Evolutionary conservation across 306 rosid species (phyloP), one percentile per base, ranked within the genome.

Genomic region (Quercus glauca): DNA sequence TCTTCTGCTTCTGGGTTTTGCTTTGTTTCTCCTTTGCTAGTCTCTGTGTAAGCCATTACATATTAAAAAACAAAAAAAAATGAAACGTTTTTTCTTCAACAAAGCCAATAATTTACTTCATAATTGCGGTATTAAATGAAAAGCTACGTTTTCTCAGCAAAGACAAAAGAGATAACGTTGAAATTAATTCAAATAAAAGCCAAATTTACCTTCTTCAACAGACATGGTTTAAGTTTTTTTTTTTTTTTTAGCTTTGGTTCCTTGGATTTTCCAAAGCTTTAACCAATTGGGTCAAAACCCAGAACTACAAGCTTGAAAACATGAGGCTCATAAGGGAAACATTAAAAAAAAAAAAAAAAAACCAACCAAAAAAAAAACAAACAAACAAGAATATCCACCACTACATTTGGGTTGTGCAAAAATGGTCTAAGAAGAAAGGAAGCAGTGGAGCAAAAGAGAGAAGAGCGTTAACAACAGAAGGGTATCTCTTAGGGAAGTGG

Each of bases 401-500:
- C 75, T 64, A 73, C 86, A 83, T 77, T 64, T 31, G 82, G 21
- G 80, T 68, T 61, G 41, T 18, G 51, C 19, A 52, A 18, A 51
- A 55, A 63, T 41, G 61, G 29, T 31, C 25, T 41, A 25, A 35
- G 72, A 60, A 15, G 52, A 55, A 60, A 55, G 43, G 37, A 53
- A 65, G 52, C 73, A 67, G 73, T 60, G 37, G 67, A 78, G 77
- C 63, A 74, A 41, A 33, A 58, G 56, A 9, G 12, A 45, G 78
- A 72, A 64, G 55, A 55, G 21, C 53, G 75, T 83, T 72, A 73
- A 74, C 83, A 41, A 41, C 45, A 41, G 45, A 75, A 35, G 86
- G 89, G 86, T 72, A 77, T 55, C 80, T 84, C 83, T 86, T 91
- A 79, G 88, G 81, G 75, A 78, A 91, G 76, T 82, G 86, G 94